Evolutionary conservation across 2,329 filamentous ascomycete genomes (phyloP), one percentile per base, ranked within the genome.

Genomic region (Akanthomyces lecanii): DNA sequence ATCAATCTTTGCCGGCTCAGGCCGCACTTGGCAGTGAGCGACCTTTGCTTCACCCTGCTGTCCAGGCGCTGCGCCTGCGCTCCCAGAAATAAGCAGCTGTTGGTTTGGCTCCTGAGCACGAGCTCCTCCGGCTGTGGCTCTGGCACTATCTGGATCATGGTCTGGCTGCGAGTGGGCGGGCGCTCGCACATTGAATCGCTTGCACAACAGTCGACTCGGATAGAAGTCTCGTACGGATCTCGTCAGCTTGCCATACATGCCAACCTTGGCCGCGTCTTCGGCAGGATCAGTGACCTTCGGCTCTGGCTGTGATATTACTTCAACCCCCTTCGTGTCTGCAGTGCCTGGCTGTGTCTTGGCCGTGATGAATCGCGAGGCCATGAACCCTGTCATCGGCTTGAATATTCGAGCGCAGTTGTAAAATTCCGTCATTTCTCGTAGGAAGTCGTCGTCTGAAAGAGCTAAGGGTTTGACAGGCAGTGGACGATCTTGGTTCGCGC

Each of bases 201-300:
- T 99, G 77, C 94, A 98, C n/a, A 98, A 77, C 47, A 99, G 77
- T 61, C 92, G 82, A 1, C 89, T 88, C 0, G 95, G 95, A 68
- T 88, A 88, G 74, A 97, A 98, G 5, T 87, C 84, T 8, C 85
- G 74, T 0, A 82, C 80, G 25, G 82, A 86, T 65, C 95, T 82
- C 3, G 95, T 99, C 85, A 98, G 84, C 16, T 87, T 83, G 1
- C 95, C 95, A 75, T 93, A 97, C 92, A 98, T 97, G 63, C 92
- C 92, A 72, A 97, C 79, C 70, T 84, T 90, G 8, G 95, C 95
- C 1, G 95, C 95, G 68, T 91, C 88, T 71, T 93, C 89, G 12
- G 92, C 91, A 0, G 93, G 89, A 70, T 97, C 90, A 65, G 69
- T 68, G 5, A 68, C 63, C 40, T 77, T 78, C 11, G 72, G 70